Conservation (phyloP, 2,329 filamentous ascomycete genomes). For the Pseudofabraea citricarpa region DNA sequence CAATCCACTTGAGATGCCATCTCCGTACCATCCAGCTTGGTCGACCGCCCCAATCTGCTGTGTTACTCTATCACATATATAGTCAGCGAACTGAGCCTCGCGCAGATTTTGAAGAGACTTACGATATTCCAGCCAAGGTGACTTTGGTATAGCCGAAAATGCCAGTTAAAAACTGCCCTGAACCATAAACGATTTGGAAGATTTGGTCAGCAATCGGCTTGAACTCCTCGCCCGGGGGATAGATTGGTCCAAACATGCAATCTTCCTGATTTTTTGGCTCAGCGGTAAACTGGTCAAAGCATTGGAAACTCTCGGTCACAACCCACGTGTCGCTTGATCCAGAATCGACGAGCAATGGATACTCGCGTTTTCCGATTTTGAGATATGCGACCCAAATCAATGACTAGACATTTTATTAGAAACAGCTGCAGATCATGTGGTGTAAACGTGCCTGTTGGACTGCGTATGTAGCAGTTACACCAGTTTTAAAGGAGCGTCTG, state of each 20-base stretch:
- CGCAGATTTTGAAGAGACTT: not conserved
- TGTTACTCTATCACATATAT: slow-evolving; percentile 13
- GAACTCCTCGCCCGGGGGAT: slow-evolving; percentile 26
- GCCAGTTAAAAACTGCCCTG: slow-evolving; percentile 36
- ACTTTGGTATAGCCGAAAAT: slow-evolving; percentile 34
- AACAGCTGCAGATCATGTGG: too few relatives aligned
- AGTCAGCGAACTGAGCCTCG: not conserved
- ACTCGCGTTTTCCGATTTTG: slow-evolving; percentile 5
- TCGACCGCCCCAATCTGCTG: slow-evolving; percentile 44
- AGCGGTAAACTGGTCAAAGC: slow-evolving; percentile 23
- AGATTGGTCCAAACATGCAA: slow-evolving; percentile 13
- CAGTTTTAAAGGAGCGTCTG: not conserved
- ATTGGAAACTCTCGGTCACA: slow-evolving; percentile 28
- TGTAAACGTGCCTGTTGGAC: not conserved
- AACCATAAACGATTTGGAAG: slow-evolving; percentile 39
- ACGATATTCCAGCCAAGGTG: slow-evolving; percentile 39
- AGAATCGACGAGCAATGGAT: slow-evolving; percentile 34
- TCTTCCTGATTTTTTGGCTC: not conserved
- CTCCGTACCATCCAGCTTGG: slow-evolving; percentile 36
- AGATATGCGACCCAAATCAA: slow-evolving; percentile 1
- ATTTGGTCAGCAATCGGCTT: slow-evolving; percentile 32
- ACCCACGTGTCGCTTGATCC: slow-evolving; percentile 44
- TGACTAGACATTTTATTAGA: too few relatives aligned
- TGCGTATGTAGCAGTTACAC: not conserved
- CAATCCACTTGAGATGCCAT: slow-evolving; percentile 41